Conservation (phyloP, 306 rosid species). For the Trichosanthes truncata region DNA sequence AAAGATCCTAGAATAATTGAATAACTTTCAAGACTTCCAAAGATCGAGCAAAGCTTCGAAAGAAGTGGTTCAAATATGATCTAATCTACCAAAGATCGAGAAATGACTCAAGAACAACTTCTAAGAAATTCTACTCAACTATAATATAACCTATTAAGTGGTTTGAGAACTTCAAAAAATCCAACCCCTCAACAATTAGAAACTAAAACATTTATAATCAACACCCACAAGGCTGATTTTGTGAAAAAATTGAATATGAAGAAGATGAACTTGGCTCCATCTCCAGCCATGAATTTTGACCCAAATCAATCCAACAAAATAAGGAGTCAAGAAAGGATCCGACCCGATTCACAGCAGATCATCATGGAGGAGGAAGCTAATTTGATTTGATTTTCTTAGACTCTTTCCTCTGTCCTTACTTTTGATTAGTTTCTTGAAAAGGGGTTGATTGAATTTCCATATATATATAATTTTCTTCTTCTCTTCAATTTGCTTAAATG, state of each 20-base stretch:
- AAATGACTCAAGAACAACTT: too few relatives aligned
- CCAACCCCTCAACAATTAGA: too few relatives aligned
- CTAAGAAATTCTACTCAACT: too few relatives aligned
- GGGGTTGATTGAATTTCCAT: neutral
- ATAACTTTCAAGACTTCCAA: too few relatives aligned
- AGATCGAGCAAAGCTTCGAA: too few relatives aligned
- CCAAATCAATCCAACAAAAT: conserved; percentile 12
- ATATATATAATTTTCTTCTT: neutral
- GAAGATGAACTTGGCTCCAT: conserved; percentile 6
- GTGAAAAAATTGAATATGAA: neutral
- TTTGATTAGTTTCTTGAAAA: neutral
- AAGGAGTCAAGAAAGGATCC: conserved; percentile 15
- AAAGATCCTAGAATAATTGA: too few relatives aligned
- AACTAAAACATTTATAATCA: too few relatives aligned
- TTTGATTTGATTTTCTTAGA: neutral
- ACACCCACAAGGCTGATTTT: neutral
- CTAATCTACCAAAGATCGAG: too few relatives aligned
- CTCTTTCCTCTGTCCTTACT: neutral
- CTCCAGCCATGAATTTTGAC: neutral
- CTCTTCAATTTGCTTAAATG: neutral
- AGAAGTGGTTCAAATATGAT: too few relatives aligned
- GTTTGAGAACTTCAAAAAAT: too few relatives aligned
- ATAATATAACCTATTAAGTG: too few relatives aligned
- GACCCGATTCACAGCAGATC: conserved; percentile 14
- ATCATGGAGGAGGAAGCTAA: neutral